These are phyloP conservation scores for Russula emetica DNA, from an alignment of 768 basidiomycete species.

Conservation along the genomic window DNA sequence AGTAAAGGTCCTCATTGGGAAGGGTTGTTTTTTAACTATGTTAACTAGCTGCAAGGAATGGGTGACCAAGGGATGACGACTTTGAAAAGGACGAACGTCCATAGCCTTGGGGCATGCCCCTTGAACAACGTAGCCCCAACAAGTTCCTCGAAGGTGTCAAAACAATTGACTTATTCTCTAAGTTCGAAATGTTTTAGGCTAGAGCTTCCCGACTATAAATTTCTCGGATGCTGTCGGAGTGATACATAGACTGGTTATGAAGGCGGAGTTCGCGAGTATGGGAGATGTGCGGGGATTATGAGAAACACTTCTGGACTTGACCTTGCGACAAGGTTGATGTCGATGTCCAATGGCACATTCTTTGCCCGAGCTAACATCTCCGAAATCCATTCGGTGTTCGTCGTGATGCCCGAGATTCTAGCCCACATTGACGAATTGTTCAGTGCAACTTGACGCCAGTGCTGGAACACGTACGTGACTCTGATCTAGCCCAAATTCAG, in stretches of 20 bases:
- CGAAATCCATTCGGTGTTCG: neutral
- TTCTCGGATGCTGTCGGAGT: neutral
- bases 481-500: neutral
- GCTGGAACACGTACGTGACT: slow-evolving; percentile 21
- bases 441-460: slow-evolving; percentile 20
- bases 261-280: neutral
- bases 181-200: slow-evolving; percentile 14
- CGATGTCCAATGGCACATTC: slow-evolving; percentile 4
- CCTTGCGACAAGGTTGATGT: neutral
- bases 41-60: slow-evolving; percentile 7
- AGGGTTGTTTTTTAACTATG: neutral
- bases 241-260: neutral
- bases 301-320: neutral
- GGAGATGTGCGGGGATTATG: neutral
- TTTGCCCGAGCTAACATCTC: slow-evolving; percentile 11
- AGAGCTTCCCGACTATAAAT: slow-evolving; percentile 3
- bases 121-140: neutral
- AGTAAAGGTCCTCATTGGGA: neutral
- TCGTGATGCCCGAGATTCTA: neutral
- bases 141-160: neutral
- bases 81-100: neutral
- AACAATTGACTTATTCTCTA: neutral
- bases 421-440: slow-evolving; percentile 13
- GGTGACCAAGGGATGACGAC: slow-evolving; percentile 7
- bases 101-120: neutral